These are phyloP conservation scores for Phytophthora meadii DNA, from an alignment of 352 stramenopile species.

Conservation along the genomic window DNA sequence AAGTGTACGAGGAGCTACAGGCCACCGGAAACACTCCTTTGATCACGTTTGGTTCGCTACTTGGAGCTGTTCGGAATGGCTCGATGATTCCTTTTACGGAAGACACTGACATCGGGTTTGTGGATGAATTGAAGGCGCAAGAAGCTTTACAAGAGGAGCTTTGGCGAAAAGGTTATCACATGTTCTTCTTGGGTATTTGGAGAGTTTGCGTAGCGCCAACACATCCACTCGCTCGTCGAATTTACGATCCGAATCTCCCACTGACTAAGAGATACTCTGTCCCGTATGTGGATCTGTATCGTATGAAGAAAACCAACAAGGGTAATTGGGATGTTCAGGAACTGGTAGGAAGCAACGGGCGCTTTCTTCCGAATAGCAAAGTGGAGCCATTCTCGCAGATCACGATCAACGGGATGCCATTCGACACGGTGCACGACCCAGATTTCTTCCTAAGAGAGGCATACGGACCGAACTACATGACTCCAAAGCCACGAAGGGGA, in stretches of 20 bases:
- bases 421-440: constrained; percentile 44
- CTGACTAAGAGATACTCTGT: constrained; percentile 19
- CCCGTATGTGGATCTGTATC: constrained; percentile 54
- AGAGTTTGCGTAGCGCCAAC: constrained; percentile 51
- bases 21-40: constrained; percentile 31
- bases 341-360: constrained; percentile 24
- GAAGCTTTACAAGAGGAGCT: constrained; percentile 20
- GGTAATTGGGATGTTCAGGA: constrained; percentile 32
- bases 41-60: constrained; percentile 52
- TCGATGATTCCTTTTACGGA: constrained; percentile 69
- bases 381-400: constrained; percentile 38
- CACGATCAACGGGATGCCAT: constrained; percentile 38
- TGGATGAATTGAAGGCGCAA: constrained; percentile 17
- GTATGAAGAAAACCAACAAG: constrained; percentile 15
- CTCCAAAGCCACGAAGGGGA: constrained; percentile 18
- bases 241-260: constrained; percentile 42
- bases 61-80: constrained; percentile 50
- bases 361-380: constrained; percentile 17
- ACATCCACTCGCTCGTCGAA: constrained; percentile 39
- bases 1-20: constrained; percentile 54
- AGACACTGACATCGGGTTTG: constrained; percentile 55
- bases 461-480: constrained; percentile 47
- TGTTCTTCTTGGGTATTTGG: constrained; percentile 50
- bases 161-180: constrained; percentile 57
- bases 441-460: constrained; percentile 41